These are phyloP conservation scores for Podaxis rugospora DNA, from an alignment of 768 basidiomycete genomes.

Conservation along the genomic window DNA sequence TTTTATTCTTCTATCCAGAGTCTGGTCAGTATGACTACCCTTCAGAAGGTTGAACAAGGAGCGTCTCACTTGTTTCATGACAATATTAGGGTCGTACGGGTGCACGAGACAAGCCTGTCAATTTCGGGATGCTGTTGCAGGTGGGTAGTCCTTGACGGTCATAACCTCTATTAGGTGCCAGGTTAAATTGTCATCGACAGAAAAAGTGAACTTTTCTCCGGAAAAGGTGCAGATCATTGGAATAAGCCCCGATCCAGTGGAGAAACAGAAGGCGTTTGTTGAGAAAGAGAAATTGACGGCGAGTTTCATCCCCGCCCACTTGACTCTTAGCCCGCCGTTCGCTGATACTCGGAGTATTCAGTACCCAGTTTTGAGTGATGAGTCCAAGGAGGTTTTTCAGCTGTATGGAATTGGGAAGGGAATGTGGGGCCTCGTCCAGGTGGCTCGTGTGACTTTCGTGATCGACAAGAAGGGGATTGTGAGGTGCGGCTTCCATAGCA, in stretches of 20 bases:
- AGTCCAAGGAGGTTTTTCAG: slow-evolving; percentile 54
- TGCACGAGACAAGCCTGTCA: slow-evolving; percentile 82
- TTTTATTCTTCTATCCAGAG: slow-evolving; percentile 76
- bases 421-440: slow-evolving; percentile 57
- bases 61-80: no score
- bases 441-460: slow-evolving; percentile 68
- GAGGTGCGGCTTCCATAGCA: slow-evolving; percentile 34
- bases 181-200: slow-evolving; percentile 26
- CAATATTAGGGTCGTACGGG: slow-evolving; percentile 55
- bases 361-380: slow-evolving; percentile 81
- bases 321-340: not conserved
- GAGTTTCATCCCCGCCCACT: slow-evolving; percentile 16
- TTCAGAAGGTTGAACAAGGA: not conserved
- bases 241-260: slow-evolving; percentile 66
- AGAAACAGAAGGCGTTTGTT: slow-evolving; percentile 71
- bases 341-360: slow-evolving; percentile 18
- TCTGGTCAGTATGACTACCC: slow-evolving; percentile 39
- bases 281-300: slow-evolving; percentile 67
- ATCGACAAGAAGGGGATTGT: slow-evolving; percentile 70
- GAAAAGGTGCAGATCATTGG: slow-evolving; percentile 67
- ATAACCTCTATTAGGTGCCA: no score
- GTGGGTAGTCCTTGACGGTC: slow-evolving; percentile 30
- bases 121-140: slow-evolving; percentile 74
- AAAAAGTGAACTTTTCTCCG: slow-evolving; percentile 60
- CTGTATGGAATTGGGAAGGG: slow-evolving; percentile 65